Evolutionary conservation across 192 early-diverging fungal species (phyloP), one percentile per base, ranked within the genome.

Genomic region (Chytriomyces confervae): DNA sequence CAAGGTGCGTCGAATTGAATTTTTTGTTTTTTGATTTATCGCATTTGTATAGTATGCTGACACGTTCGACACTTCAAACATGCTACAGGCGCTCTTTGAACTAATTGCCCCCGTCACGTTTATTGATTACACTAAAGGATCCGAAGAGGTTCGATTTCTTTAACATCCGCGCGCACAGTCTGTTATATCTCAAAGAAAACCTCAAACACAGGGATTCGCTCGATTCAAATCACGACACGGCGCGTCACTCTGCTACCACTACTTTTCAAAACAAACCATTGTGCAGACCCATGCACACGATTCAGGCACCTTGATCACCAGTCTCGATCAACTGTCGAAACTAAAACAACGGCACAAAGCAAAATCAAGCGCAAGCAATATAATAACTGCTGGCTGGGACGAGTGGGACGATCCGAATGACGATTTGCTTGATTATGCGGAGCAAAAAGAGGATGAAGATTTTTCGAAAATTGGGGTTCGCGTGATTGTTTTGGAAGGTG

Each of bases 61-160:
- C 36, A 36, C 36, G 0, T 36, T 36, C 36, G 36, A 36, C 4
- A 2, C 36, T 36, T 36, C 36, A 36, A 36, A 36, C 4, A 36
- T 36, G 36, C 36, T 36, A 4, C 50, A 82, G 81, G 65, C 60
- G 20, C 47, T 84, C 9, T 84, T 84, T 77, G 79, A 79, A 44
- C 66, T 81, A 50, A 53, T 84, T 61, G 79, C 80, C 5, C 79
- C 83, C 8, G 83, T 84, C 9, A 61, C 66, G 5, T 84, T 66
- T 62, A 61, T 84, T 13, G 83, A 84, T 43, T 62, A 75, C 47
- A 46, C 66, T 18, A 75, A 63, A 49, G 66, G 23, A 27, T 7
- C 62, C 24, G 77, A 62, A 11, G 43, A 71, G 20, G 71, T 24
- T 47, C 5, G 10, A 29, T 60, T 69, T n/a, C 70, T n/a, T 20